Conservation (phyloP, 768 basidiomycete species). For the Pulveroboletus sp. region DNA sequence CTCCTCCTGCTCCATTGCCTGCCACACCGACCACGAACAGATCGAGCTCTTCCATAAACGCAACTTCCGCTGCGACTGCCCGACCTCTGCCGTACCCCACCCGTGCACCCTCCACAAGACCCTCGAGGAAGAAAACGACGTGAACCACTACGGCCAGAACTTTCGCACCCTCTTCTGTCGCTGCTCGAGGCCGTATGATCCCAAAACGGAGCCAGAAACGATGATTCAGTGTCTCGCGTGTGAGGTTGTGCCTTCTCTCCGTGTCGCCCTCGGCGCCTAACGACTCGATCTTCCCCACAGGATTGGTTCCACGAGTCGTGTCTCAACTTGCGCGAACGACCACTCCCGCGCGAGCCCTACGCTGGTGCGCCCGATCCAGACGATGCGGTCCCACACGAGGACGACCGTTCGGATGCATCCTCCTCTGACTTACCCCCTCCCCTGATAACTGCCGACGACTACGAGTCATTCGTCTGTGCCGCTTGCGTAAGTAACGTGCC, state of each 20-base stretch:
- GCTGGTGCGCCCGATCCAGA: slow-evolving; percentile 17
- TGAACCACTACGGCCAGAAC: slow-evolving; percentile 72
- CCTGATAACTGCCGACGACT: slow-evolving; percentile 61
- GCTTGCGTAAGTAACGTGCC: slow-evolving; percentile 57
- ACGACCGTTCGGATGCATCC: slow-evolving; percentile 57
- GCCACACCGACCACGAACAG: slow-evolving; percentile 84
- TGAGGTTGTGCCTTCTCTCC: slow-evolving; percentile 49
- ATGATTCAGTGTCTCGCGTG: slow-evolving; percentile 88
- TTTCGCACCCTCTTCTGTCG: slow-evolving; percentile 71
- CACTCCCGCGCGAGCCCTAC: slow-evolving; percentile 43
- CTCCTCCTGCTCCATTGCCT: slow-evolving; percentile 80
- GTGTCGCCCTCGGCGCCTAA: too few species aligned
- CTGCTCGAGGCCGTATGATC: slow-evolving; percentile 68
- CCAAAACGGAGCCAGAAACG: slow-evolving; percentile 69
- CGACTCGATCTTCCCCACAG: too few species aligned
- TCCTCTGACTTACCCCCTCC: slow-evolving; percentile 65
- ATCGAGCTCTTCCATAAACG: slow-evolving; percentile 85
- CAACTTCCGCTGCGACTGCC: slow-evolving; percentile 80
- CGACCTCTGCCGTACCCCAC: slow-evolving; percentile 58
- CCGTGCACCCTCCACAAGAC: slow-evolving; percentile 59
- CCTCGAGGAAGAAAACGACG: slow-evolving; percentile 49
- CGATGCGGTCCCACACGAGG: slow-evolving; percentile 30
- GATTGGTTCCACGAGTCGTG: slow-evolving; percentile 94
- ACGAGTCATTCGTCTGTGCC: slow-evolving; percentile 73
- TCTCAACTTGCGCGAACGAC: slow-evolving; percentile 70